phyloP scores from a whole-genome alignment of 192 early-diverging fungal species.

The Chytriomyces sp. region DNA sequence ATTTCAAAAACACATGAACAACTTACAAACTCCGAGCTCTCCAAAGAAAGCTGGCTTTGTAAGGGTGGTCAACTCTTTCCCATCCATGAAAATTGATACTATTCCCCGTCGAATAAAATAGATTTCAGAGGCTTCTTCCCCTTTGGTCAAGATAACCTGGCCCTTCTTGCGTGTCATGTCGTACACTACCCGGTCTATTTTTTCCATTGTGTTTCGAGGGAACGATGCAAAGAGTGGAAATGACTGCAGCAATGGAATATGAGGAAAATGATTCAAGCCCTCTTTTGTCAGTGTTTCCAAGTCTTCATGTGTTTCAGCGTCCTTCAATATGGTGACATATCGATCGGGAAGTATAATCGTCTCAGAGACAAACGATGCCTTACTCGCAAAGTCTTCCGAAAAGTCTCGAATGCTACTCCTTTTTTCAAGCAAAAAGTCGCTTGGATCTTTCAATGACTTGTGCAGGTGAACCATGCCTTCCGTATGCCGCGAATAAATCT shows the following conservation, averaged over 20 bases:
- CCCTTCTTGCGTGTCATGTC: conserved; percentile 36
- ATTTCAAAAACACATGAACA: conserved; percentile 31
- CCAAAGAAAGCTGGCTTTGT: conserved; percentile 38
- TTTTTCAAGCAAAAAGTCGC: background rate
- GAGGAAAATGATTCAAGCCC: background rate
- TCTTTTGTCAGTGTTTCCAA: background rate
- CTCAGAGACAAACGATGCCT: background rate
- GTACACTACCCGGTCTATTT: conserved; percentile 23
- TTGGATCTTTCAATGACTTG: no score
- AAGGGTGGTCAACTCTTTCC: conserved; percentile 14
- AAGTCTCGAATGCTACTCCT: background rate
- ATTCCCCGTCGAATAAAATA: conserved; percentile 40
- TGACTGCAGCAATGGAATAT: conserved; percentile 23
- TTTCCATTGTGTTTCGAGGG: conserved; percentile 32
- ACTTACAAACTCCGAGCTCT: conserved; percentile 43
- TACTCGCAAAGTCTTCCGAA: background rate
- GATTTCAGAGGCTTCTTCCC: conserved; percentile 45
- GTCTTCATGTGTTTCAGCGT: no score
- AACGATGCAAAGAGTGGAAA: conserved; percentile 49
- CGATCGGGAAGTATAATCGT: background rate
- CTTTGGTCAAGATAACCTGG: conserved; percentile 41
- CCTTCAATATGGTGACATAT: no score
- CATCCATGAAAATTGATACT: conserved; percentile 29
- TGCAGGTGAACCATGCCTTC: no score
- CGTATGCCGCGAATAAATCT: background rate